Evolutionary conservation across 805 yeast genomes (phyloP).

Genomic region (Pichia eremophila): DNA sequence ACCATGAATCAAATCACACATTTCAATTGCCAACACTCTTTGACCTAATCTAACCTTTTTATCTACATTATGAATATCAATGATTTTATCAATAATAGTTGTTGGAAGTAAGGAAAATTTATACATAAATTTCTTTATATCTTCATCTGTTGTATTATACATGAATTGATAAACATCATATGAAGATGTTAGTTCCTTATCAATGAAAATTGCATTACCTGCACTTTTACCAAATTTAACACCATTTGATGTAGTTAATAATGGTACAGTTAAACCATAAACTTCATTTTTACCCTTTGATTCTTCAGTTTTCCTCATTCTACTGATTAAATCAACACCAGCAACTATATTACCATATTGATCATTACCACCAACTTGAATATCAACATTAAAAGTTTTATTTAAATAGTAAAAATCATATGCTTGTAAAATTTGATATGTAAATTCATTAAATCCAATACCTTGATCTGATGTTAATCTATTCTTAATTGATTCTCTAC

Average conservation of each 20-base stretch:
- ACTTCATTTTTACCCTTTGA: constrained; percentile 21
- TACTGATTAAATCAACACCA: constrained; percentile 76
- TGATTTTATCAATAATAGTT: constrained; percentile 42
- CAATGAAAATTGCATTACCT: constrained; percentile 91
- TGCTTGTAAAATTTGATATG: constrained; percentile 89
- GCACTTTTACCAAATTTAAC: constrained; percentile 95
- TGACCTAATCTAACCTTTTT: constrained; percentile 72
- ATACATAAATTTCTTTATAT: constrained; percentile 57
- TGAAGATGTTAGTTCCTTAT: constrained; percentile 62
- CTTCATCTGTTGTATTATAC: constrained; percentile 69
- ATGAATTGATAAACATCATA: constrained; percentile 82
- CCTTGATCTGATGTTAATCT: constrained; percentile 65
- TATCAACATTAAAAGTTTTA: constrained; percentile 43
- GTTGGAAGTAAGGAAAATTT: constrained; percentile 74
- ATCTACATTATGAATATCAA: constrained; percentile 42
- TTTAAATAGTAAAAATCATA: constrained; percentile 83
- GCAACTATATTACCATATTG: constrained; percentile 99
- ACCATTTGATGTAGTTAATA: constrained; percentile 80
- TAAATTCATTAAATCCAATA: constrained; percentile 86
- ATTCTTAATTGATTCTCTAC: constrained; percentile 76
- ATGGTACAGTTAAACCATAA: constrained; percentile 82
- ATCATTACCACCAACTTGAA: constrained; percentile 94
- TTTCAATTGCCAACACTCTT: constrained; percentile 67
- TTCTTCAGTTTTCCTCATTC: constrained; percentile 31
- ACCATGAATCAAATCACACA: constrained; percentile 84